Conservation (phyloP, 148 eudicot genomes). For the Fallopia convolvulus region DNA sequence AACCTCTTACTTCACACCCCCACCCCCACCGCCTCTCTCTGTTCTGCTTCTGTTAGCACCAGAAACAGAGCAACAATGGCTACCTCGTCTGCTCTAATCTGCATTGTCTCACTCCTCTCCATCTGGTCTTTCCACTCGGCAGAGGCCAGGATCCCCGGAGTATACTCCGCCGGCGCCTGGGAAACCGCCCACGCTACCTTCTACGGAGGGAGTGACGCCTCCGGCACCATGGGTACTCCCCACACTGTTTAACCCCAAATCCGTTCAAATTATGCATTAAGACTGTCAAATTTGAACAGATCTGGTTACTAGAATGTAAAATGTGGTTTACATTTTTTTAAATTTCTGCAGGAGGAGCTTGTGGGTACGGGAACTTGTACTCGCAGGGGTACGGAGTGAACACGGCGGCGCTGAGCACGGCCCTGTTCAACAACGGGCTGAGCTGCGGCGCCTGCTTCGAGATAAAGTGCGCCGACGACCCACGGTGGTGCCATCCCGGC, state of each 20-base stretch:
- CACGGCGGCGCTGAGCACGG: slow-evolving; percentile 88
- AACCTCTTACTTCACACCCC: neutral
- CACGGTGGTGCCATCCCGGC: slow-evolving; percentile 73
- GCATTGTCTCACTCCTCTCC: slow-evolving; percentile 24
- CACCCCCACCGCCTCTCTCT: neutral
- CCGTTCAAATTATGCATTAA: neutral
- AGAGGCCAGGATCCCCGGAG: slow-evolving; percentile 62
- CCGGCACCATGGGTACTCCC: slow-evolving; percentile 82
- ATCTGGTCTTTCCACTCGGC: slow-evolving; percentile 13
- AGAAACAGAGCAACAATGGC: neutral
- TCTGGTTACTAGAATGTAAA: neutral
- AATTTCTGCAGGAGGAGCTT: neutral
- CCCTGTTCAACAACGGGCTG: slow-evolving; percentile 73
- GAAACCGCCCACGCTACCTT: slow-evolving; percentile 82
- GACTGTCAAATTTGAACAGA: neutral
- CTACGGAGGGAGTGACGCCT: slow-evolving; percentile 90
- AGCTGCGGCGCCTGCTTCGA: slow-evolving; percentile 92
- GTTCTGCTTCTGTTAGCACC: too few relatives aligned
- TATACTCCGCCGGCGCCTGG: slow-evolving; percentile 66
- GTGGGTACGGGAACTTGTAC: slow-evolving; percentile 8
- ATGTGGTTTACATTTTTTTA: neutral
- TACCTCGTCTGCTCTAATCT: neutral
- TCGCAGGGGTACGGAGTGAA: slow-evolving; percentile 44
- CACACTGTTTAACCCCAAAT: neutral
- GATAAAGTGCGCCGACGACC: slow-evolving; percentile 62